These are phyloP conservation scores for Dentipellis fragilis DNA, from an alignment of 768 basidiomycete species.

Conservation along the genomic window DNA sequence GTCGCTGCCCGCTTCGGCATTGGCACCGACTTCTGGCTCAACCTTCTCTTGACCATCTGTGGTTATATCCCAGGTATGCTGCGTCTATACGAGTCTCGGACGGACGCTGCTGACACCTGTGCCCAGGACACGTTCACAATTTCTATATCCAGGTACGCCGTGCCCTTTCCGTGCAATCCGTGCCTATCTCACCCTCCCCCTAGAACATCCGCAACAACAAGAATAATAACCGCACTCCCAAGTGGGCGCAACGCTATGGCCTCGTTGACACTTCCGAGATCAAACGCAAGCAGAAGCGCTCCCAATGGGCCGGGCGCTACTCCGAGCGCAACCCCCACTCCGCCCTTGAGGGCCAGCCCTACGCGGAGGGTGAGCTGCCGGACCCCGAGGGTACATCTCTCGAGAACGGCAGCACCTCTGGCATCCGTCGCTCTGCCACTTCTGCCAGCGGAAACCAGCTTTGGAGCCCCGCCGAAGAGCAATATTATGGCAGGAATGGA, in stretches of 20 bases:
- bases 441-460: conserved; percentile 40
- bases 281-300: conserved; percentile 67
- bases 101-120: too few species aligned
- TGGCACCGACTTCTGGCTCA: conserved; percentile 86
- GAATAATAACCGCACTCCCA: conserved; percentile 84
- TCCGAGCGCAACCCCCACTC: conserved; percentile 70
- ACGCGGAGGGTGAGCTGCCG: conserved; percentile 71
- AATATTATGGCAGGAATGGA: conserved; percentile 49
- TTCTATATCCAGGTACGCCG: conserved; percentile 57
- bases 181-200: not conserved
- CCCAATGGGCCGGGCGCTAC: conserved; percentile 82
- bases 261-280: conserved; percentile 76
- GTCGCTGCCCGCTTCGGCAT: conserved; percentile 91
- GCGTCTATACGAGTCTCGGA: not conserved
- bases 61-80: conserved; percentile 79
- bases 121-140: conserved; percentile 78
- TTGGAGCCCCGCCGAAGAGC: conserved; percentile 71
- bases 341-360: conserved; percentile 55
- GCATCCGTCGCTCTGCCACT: conserved; percentile 11
- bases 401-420: conserved; percentile 21
- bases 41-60: conserved; percentile 77
- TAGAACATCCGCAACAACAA: conserved; percentile 96
- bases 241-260: conserved; percentile 88
- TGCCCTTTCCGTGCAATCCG: not conserved
- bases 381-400: conserved; percentile 17